Percentiles rank a stretch among this genome's conserved stretches.
phyloP scores from a whole-genome alignment of 2,329 filamentous ascomycete genomes.

The Juglanconis oblonga region DNA sequence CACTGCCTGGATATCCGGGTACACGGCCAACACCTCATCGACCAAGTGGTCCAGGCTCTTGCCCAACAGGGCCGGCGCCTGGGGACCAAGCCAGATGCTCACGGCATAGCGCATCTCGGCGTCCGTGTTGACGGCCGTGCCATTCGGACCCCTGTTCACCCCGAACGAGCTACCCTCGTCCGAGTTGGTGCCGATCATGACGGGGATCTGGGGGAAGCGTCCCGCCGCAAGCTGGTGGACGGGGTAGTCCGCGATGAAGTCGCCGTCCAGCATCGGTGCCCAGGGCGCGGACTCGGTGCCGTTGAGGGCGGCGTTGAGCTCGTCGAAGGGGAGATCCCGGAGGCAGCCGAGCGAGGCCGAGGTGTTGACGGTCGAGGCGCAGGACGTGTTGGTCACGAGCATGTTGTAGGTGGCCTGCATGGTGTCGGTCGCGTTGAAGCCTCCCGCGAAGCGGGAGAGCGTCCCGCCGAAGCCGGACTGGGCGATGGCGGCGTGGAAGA shows the following conservation, averaged over 20 bases:
- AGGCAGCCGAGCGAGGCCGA: constrained; percentile 21
- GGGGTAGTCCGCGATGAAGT: constrained; percentile 18
- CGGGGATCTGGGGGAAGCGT: constrained; percentile 10
- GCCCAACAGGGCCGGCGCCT: constrained; percentile 6
- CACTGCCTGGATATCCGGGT: constrained; percentile 15
- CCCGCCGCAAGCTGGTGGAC: constrained; percentile 7
- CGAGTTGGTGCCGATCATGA: constrained; percentile 16
- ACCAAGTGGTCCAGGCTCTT: constrained; percentile 8
- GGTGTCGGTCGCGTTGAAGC: constrained; percentile 28
- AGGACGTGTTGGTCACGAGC: constrained; percentile 27
- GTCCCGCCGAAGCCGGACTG: constrained; percentile 43
- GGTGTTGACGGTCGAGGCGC: constrained; percentile 25
- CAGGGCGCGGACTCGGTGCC: constrained; percentile 3
- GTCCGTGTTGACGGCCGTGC: constrained; percentile 4
- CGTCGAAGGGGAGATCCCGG: constrained; percentile 14
- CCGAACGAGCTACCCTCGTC: constrained; percentile 16
- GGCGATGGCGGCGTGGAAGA: constrained; percentile 49
- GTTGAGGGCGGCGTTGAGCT: constrained; percentile 18
- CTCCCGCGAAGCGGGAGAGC: constrained; percentile 28
- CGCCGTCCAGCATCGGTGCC: constrained; percentile 19
- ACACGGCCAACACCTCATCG: constrained; percentile 10
- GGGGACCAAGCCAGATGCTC: not conserved
- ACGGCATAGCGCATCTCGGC: constrained; percentile 16
- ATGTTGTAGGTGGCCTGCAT: constrained; percentile 28
- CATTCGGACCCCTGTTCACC: constrained; percentile 9